Percentiles rank a stretch among this genome's conserved stretches.
These are phyloP conservation scores for Aspergillus taichungensis DNA, from an alignment of 495 filamentous ascomycete species.

Conservation along the genomic window DNA sequence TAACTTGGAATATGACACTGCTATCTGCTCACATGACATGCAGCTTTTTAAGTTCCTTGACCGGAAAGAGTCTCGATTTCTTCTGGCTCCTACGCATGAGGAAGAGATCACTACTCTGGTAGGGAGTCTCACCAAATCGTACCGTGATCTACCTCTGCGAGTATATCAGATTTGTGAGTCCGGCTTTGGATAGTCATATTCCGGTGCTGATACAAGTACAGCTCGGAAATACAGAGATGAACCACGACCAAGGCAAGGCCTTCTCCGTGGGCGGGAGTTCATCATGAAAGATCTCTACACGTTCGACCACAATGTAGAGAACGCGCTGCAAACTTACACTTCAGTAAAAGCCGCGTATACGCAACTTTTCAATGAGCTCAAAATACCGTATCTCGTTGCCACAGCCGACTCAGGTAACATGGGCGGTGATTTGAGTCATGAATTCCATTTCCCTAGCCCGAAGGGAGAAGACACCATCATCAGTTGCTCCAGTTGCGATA, in stretches of 20 bases:
- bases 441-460: conserved; percentile 76
- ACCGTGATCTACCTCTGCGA: conserved; percentile 76
- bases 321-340: conserved; percentile 69
- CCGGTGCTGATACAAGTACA: conserved; percentile 17
- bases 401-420: conserved; percentile 93
- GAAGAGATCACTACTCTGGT: conserved; percentile 89
- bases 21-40: conserved; percentile 4
- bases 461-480: conserved; percentile 83
- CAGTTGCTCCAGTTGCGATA: conserved; percentile 63
- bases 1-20: conserved; percentile 5
- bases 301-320: conserved; percentile 60
- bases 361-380: conserved; percentile 70
- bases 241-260: conserved; percentile 73
- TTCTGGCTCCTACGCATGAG: conserved; percentile 91
- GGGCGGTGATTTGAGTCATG: conserved; percentile 86
- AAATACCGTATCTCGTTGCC: conserved; percentile 74
- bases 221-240: conserved; percentile 94
- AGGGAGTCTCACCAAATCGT: conserved; percentile 63
- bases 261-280: conserved; percentile 88
- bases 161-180: conserved; percentile 84
- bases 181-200: background rate
- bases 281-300: conserved; percentile 99
- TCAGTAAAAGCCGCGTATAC: conserved; percentile 62
- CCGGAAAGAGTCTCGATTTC: conserved; percentile 61
- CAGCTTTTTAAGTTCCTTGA: conserved; percentile 49